A percentile compares a stretch with the other conserved stretches of the same genome.
These are phyloP conservation scores for Trichosporon sp. DNA, from an alignment of 1,284 basidiomycete genomes.

Conservation along the genomic window DNA sequence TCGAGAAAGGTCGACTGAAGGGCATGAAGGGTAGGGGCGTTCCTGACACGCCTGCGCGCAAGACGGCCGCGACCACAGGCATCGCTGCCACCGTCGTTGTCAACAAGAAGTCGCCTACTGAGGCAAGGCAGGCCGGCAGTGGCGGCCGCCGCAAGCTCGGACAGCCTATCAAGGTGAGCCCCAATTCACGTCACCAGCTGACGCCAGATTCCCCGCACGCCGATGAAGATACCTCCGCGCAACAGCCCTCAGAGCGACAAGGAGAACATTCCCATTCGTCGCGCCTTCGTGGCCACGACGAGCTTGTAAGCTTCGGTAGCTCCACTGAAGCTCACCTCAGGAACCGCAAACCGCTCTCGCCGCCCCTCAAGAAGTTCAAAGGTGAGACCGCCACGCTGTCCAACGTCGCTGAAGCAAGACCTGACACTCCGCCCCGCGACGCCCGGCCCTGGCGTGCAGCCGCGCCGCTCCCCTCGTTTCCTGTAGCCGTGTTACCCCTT, in stretches of 20 bases:
- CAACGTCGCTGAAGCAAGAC: conserved; percentile 12
- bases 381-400: conserved; percentile 5
- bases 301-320: not conserved
- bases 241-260: conserved; percentile 13
- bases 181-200: not conserved
- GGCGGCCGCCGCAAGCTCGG: conserved; percentile 13
- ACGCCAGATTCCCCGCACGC: conserved; percentile 13
- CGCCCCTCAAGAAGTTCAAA: conserved; percentile 16
- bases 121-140: not conserved
- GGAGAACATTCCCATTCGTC: conserved; percentile 6
- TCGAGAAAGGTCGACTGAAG: conserved; percentile 2
- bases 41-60: not conserved
- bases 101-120: not conserved
- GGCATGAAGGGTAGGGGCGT: not conserved
- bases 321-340: not conserved
- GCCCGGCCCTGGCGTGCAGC: not conserved
- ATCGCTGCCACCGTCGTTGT: not conserved
- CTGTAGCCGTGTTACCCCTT: not conserved
- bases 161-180: not conserved
- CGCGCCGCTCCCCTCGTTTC: conserved; percentile 13
- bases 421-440: conserved; percentile 2
- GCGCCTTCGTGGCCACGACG: conserved; percentile 7
- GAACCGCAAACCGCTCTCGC: conserved; percentile 3
- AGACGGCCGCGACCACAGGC: not conserved
- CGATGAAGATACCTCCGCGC: not conserved